Evolutionary conservation across 768 basidiomycete genomes (phyloP).

Genomic region (Tubosaeta brunneosetosa): DNA sequence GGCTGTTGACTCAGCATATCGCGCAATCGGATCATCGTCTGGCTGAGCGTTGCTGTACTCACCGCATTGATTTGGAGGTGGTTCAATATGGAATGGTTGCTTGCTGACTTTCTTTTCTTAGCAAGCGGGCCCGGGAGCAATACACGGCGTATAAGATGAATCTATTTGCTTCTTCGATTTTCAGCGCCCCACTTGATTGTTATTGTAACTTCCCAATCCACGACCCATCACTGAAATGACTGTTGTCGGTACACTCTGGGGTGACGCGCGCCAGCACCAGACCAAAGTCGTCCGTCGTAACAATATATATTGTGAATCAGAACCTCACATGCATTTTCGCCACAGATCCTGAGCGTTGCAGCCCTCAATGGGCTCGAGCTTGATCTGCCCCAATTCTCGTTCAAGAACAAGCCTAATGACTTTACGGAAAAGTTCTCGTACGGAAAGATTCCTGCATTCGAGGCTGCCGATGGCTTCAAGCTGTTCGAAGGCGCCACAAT

Average conservation of each 20-base stretch:
- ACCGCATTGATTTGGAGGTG: no score
- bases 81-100: no score
- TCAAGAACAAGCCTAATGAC: slow-evolving; percentile 9
- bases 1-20: no score
- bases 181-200: background rate
- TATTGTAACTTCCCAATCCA: background rate
- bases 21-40: no score
- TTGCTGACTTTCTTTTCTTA: no score
- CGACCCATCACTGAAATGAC: slow-evolving; percentile 7
- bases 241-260: slow-evolving; percentile 17
- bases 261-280: slow-evolving; percentile 9
- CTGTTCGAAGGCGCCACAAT: slow-evolving; percentile 14
- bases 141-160: background rate
- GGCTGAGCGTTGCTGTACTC: no score
- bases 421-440: slow-evolving; percentile 12
- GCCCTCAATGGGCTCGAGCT: slow-evolving; percentile 16
- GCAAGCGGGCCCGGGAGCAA: background rate
- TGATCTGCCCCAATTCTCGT: slow-evolving; percentile 1
- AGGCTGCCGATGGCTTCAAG: slow-evolving; percentile 14
- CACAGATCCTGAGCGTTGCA: background rate
- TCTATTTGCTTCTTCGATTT: background rate
- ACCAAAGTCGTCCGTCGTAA: slow-evolving; percentile 11
- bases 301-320: background rate
- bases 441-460: slow-evolving; percentile 20
- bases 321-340: background rate